Base-by-base conservation (phyloP, 2,329 filamentous ascomycete genomes). In the Pseudogymnoascus sp. region DNA sequence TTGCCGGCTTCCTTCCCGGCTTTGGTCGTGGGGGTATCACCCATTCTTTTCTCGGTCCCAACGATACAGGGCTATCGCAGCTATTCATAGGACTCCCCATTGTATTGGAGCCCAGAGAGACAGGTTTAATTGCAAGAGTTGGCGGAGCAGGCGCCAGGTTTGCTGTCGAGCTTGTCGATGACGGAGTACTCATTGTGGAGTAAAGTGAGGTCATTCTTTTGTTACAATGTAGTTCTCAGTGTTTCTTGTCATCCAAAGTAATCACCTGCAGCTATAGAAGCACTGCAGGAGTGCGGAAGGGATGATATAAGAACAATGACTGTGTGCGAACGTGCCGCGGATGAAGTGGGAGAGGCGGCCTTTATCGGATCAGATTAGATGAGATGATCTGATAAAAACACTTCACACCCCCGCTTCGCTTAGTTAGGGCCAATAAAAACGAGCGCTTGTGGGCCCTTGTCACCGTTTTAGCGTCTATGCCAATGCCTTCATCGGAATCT, bases 1-100 rank as follows among this genome's bases (percentile, higher is more conserved):
- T 95, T 55, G 91, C 91, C 2, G 93, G 92, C 80, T 97, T 97
- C 69, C 93, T 86, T 58, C 93, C 93, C 22, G 94, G 93, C 80
- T 92, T 93, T 55, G 90, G 90, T 64, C 90, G 83, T 28, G 90
- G 90, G 23, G 90, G 90, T 49, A 94, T 86, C 23, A 93, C 82
- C 90, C 90, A 94, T 84, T 93, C 89, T 74, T 87, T 92, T 69
- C 84, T 89, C 36, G 90, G 58, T 19, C 58, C 58, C 93, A 73
- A 92, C 84, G 60, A 81, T 79, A 61, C 75, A 71, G 64, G 76
- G 73, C 7, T 75, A 74, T 38, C 73, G 67, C 38, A 74, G 72
- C 16, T 76, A 72, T 11, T 72, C 22, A 41, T 61, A 16, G 66
- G 58, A 14, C 62, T 41, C 35, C 67, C 68, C 42, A 60, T 60